Evolutionary conservation across 2,329 filamentous ascomycete genomes (phyloP).

Genomic region (Didymella lethalis): DNA sequence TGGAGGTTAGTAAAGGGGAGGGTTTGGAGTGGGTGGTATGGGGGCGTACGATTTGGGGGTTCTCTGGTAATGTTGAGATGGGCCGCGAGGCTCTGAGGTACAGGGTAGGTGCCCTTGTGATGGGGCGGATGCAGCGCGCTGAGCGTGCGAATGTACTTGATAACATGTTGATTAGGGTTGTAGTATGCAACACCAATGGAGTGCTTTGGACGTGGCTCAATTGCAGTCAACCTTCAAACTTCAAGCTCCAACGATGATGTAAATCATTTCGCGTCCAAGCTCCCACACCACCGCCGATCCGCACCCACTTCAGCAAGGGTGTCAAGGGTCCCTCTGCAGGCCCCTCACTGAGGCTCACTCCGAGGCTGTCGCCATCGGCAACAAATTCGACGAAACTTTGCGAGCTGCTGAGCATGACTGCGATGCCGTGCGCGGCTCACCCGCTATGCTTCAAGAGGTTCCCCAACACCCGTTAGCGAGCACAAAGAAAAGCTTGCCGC

Average conservation of each 20-base stretch:
- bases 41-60: conserved; percentile 52
- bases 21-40: neutral
- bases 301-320: conserved; percentile 12
- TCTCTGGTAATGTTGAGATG: conserved; percentile 54
- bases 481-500: conserved; percentile 4
- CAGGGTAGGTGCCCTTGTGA: conserved; percentile 25
- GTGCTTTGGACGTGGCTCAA: conserved; percentile 9
- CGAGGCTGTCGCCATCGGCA: conserved; percentile 5
- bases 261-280: conserved; percentile 25
- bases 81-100: conserved; percentile 35
- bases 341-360: neutral
- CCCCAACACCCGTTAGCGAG: conserved; percentile 15
- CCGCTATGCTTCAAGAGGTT: conserved; percentile 6
- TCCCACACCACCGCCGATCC: conserved; percentile 25
- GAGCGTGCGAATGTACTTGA: conserved; percentile 31
- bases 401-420: conserved; percentile 9
- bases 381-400: conserved; percentile 2
- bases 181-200: neutral
- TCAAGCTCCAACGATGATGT: conserved; percentile 21
- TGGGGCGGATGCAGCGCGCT: conserved; percentile 25
- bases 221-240: neutral
- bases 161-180: conserved; percentile 27
- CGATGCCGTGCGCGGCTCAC: conserved; percentile 1
- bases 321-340: conserved; percentile 1
- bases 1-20: conserved; percentile 6